phyloP scores from a whole-genome alignment of 2,329 filamentous ascomycete genomes.

The Microthyrium microscopicum region DNA sequence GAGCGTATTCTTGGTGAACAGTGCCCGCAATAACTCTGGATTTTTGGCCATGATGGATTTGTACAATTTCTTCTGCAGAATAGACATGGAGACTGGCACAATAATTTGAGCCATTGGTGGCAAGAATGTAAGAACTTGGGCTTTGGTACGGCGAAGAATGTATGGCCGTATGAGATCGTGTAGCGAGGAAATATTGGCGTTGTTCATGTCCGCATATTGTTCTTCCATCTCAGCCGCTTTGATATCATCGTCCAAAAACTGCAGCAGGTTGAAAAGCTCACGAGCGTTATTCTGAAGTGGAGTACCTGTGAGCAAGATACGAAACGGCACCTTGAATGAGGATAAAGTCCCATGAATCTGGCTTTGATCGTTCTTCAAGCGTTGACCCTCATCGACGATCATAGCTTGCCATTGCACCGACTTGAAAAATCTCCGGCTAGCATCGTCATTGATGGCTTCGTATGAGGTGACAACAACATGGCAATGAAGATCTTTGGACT shows the following conservation, averaged over 20 bases:
- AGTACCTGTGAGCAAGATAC: constrained; percentile 72
- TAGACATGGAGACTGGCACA: constrained; percentile 84
- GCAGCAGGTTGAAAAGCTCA: constrained; percentile 90
- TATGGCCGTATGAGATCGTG: constrained; percentile 67
- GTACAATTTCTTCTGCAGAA: constrained; percentile 84
- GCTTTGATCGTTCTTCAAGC: constrained; percentile 84
- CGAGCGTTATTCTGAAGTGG: constrained; percentile 90
- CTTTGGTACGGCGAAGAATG: constrained; percentile 67
- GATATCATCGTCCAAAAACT: constrained; percentile 65
- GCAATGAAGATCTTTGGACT: constrained; percentile 53
- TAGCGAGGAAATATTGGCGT: constrained; percentile 63
- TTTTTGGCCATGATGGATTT: constrained; percentile 88
- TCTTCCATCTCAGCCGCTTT: constrained; percentile 59
- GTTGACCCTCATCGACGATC: constrained; percentile 87
- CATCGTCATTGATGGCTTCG: constrained; percentile 65
- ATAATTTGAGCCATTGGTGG: constrained; percentile 93
- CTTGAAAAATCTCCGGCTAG: constrained; percentile 48
- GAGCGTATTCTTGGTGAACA: constrained; percentile 49
- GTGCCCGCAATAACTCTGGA: constrained; percentile 69
- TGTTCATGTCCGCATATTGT: constrained; percentile 61
- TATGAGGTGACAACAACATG: constrained; percentile 94
- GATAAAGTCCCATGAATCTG: constrained; percentile 60
- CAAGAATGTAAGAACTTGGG: constrained; percentile 75
- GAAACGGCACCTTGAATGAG: constrained; percentile 62
- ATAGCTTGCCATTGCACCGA: constrained; percentile 70